Evolutionary conservation across 768 basidiomycete species (phyloP).

Genomic region (Suillus lakei): DNA sequence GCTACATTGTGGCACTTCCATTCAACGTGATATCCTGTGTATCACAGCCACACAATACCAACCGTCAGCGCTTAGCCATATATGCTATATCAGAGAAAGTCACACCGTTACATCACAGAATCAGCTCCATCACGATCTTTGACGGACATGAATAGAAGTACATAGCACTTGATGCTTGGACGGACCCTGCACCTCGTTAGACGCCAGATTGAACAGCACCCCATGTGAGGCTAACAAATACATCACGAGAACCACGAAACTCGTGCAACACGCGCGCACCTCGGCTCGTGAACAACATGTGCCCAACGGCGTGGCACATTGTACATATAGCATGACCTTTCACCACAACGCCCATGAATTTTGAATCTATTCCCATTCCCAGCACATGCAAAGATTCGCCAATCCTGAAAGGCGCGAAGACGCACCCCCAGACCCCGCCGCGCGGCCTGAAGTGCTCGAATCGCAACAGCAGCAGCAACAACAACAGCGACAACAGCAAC

Average conservation of each 20-base stretch:
- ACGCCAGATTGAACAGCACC: not conserved
- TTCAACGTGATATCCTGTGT: not conserved
- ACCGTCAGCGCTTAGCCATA: not conserved
- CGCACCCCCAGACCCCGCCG: not conserved
- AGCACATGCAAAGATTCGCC: not conserved
- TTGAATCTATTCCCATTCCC: not conserved
- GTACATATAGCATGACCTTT: conserved; percentile 2
- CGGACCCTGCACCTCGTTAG: not conserved
- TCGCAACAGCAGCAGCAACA: not conserved
- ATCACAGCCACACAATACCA: not conserved
- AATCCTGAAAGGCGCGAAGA: conserved; percentile 1
- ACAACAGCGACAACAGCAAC: not conserved
- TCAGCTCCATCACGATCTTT: not conserved
- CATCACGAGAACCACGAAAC: conserved; percentile 6
- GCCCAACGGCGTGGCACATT: not conserved
- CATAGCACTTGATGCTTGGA: not conserved
- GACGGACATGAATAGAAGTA: conserved; percentile 8
- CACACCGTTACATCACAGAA: not conserved
- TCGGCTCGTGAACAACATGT: conserved; percentile 5
- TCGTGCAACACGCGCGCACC: not conserved
- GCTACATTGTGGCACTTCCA: not conserved
- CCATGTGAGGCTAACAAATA: not conserved
- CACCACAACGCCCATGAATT: not conserved
- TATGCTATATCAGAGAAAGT: not conserved
- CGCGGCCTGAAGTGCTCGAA: not conserved